Conservation (phyloP, 1,284 basidiomycete species). For the Tetrapyrgos nigripes region DNA sequence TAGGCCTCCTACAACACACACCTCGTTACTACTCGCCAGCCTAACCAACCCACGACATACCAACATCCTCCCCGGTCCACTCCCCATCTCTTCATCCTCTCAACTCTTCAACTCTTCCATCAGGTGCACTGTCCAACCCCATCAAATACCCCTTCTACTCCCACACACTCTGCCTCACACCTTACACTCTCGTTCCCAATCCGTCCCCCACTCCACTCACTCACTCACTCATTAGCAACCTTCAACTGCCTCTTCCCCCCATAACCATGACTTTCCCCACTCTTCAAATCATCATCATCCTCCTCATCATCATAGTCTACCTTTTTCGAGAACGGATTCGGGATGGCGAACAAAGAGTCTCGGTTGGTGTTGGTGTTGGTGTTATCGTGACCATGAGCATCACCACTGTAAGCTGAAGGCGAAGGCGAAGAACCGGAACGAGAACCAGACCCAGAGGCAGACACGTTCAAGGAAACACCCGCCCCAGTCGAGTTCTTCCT, state of each 20-base stretch:
- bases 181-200: no score
- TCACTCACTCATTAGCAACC: not conserved
- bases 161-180: no score
- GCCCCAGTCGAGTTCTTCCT: not conserved
- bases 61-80: no score
- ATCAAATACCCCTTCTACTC: no score
- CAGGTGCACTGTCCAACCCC: no score
- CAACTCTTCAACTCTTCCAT: no score
- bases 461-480: no score
- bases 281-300: not conserved
- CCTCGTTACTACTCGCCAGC: no score
- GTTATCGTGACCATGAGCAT: not conserved
- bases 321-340: not conserved
- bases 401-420: not conserved
- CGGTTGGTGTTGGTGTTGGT: not conserved
- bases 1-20: no score
- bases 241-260: not conserved
- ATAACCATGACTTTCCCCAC: not conserved
- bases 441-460: not conserved
- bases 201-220: no score
- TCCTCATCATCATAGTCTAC: not conserved
- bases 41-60: no score
- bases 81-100: no score
- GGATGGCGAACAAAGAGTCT: not conserved
- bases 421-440: not conserved